These are phyloP conservation scores for Zanthoxylum bungeanum DNA, from an alignment of 345 rosid genomes.

Conservation along the genomic window DNA sequence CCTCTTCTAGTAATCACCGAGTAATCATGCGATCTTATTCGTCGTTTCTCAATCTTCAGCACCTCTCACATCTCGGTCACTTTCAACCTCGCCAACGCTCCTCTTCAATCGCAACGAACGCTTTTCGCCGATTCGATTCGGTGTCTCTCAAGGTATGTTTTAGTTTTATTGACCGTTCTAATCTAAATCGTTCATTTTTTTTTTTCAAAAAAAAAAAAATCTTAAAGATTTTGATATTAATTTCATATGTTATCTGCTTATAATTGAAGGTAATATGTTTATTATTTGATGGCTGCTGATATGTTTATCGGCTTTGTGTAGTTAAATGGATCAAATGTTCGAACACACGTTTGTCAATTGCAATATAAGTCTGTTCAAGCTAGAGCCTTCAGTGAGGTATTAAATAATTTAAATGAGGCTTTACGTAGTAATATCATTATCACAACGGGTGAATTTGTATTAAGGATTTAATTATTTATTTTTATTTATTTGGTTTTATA, in stretches of 20 bases:
- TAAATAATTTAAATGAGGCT: not conserved
- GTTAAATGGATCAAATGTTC: conserved; percentile 27
- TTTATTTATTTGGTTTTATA: conserved; percentile 1
- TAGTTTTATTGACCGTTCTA: not conserved
- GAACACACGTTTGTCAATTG: conserved; percentile 19
- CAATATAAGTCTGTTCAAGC: conserved; percentile 22
- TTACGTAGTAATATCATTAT: not conserved
- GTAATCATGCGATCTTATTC: conserved; percentile 38
- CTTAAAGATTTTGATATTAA: too few relatives aligned
- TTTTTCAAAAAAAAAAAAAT: too few relatives aligned
- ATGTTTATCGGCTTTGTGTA: conserved; percentile 12
- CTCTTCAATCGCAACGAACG: not conserved
- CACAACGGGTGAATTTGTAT: not conserved
- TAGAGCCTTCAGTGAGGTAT: conserved; percentile 57
- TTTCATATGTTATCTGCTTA: not conserved
- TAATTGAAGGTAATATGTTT: not conserved
- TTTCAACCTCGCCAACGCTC: not conserved
- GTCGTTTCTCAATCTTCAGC: conserved; percentile 8
- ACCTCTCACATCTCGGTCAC: conserved; percentile 1
- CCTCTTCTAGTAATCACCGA: not conserved
- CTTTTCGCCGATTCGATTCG: not conserved
- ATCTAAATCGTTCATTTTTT: not conserved
- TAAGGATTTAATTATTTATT: not conserved
- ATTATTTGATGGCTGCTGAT: not conserved
- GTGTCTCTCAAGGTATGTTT: conserved; percentile 7